A percentile compares a stretch with the other conserved stretches of the same genome.
Evolutionary conservation across 352 stramenopile species (phyloP).

Genomic region (Sclerospora graminicola): DNA sequence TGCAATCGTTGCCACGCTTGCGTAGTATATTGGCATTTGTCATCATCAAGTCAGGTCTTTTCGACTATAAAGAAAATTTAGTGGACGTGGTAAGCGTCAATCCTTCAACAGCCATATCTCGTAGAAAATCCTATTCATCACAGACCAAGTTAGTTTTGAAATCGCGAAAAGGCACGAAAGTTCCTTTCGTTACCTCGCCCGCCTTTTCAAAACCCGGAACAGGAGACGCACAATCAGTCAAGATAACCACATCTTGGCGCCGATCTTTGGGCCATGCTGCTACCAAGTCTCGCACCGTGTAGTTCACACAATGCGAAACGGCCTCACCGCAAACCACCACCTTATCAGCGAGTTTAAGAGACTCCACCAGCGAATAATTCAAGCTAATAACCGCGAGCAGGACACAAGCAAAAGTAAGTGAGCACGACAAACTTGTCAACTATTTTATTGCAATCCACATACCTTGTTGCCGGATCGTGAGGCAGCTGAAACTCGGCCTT

Average conservation of each 20-base stretch:
- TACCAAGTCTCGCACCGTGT: constrained; percentile 89
- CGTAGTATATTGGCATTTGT: too few relatives aligned
- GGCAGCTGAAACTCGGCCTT: constrained; percentile 88
- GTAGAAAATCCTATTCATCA: constrained; percentile 37
- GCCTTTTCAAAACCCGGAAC: constrained; percentile 62
- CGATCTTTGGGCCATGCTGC: constrained; percentile 69
- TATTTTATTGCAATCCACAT: not conserved
- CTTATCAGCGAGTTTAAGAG: constrained; percentile 73
- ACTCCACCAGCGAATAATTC: constrained; percentile 79
- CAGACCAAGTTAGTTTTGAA: not conserved
- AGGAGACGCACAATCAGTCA: constrained; percentile 66
- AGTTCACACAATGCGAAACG: constrained; percentile 96
- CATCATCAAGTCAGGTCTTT: too few relatives aligned
- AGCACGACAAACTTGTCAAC: not conserved
- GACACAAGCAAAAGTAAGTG: not conserved
- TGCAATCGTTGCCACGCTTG: too few relatives aligned
- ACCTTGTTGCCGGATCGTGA: constrained; percentile 57
- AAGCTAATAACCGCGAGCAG: constrained; percentile 37
- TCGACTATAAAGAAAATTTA: constrained; percentile 26
- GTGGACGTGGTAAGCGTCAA: constrained; percentile 50
- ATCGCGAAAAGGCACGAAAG: constrained; percentile 6
- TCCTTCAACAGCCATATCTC: constrained; percentile 48
- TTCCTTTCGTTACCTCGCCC: constrained; percentile 31
- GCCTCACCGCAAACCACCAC: constrained; percentile 92
- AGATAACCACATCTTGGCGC: constrained; percentile 53